Conservation (phyloP, 345 rosid genomes). For the Sonneratia caseolaris region DNA sequence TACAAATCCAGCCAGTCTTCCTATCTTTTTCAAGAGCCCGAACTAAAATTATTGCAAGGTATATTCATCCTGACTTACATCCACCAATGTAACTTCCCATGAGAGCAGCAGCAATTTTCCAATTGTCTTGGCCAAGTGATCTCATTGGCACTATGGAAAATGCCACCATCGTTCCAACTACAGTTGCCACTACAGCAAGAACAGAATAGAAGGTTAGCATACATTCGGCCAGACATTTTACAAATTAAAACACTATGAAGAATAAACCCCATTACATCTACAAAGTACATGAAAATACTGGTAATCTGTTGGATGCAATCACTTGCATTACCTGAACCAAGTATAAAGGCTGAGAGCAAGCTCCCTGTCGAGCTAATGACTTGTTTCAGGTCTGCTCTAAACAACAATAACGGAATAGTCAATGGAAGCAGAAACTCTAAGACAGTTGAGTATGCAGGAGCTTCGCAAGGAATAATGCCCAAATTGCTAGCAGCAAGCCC, state of each 20-base stretch:
- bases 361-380: slow-evolving; percentile 68
- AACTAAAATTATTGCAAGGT: neutral
- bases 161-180: slow-evolving; percentile 62
- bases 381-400: slow-evolving; percentile 67
- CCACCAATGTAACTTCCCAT: slow-evolving; percentile 90
- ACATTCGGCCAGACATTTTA: neutral
- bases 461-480: slow-evolving; percentile 60
- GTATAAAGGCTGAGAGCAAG: slow-evolving; percentile 62
- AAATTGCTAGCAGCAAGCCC: slow-evolving; percentile 78
- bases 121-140: slow-evolving; percentile 73
- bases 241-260: neutral
- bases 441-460: slow-evolving; percentile 53
- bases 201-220: slow-evolving; percentile 3
- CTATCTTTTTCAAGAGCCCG: neutral
- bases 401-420: slow-evolving; percentile 68
- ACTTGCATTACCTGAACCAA: slow-evolving; percentile 54
- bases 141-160: slow-evolving; percentile 73
- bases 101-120: slow-evolving; percentile 95
- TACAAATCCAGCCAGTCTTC: neutral
- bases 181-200: slow-evolving; percentile 50
- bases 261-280: neutral
- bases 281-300: neutral
- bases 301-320: neutral
- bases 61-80: slow-evolving; percentile 29
- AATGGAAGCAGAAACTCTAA: slow-evolving; percentile 67